phyloP scores from a whole-genome alignment of 73 alveolate genomes.

The Urostyla sp. region DNA sequence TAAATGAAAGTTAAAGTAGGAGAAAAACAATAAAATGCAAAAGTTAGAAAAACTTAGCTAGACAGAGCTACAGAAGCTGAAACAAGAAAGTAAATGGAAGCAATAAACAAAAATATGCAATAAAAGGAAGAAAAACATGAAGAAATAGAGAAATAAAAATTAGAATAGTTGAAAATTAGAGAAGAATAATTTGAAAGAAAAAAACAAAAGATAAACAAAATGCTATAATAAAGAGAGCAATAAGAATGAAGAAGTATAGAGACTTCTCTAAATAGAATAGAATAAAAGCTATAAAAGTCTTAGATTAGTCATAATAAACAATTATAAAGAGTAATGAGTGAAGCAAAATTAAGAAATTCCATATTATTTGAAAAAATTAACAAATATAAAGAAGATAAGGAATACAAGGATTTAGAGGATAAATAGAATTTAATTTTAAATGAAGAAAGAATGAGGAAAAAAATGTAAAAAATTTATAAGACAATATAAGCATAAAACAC shows the following conservation, averaged over 20 bases:
- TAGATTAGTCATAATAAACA: slow-evolving; percentile 11
- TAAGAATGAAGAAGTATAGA: background rate
- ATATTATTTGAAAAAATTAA: slow-evolving; percentile 8
- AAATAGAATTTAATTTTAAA: background rate
- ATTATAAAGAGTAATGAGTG: slow-evolving; percentile 40
- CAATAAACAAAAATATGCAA: slow-evolving; percentile 8
- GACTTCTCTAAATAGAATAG: background rate
- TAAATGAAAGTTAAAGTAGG: background rate
- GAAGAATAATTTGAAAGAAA: slow-evolving; percentile 47
- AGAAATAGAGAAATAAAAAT: background rate
- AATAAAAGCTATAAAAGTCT: slow-evolving; percentile 18
- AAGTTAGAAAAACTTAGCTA: background rate
- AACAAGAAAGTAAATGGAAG: background rate
- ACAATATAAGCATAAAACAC: slow-evolving; percentile 13
- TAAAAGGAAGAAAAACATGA: slow-evolving; percentile 7
- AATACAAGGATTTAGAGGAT: slow-evolving; percentile 8
- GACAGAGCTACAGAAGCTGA: background rate
- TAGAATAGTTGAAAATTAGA: slow-evolving; percentile 19
- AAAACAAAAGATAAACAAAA: slow-evolving; percentile 18
- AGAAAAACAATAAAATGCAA: background rate
- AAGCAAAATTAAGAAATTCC: slow-evolving; percentile 39
- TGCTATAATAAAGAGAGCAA: slow-evolving; percentile 6
- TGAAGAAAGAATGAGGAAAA: slow-evolving; percentile 19
- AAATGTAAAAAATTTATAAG: slow-evolving; percentile 24
- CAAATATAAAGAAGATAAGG: slow-evolving; percentile 39